phyloP scores from a whole-genome alignment of 805 yeast species.

The Pichia phayaonensis region DNA sequence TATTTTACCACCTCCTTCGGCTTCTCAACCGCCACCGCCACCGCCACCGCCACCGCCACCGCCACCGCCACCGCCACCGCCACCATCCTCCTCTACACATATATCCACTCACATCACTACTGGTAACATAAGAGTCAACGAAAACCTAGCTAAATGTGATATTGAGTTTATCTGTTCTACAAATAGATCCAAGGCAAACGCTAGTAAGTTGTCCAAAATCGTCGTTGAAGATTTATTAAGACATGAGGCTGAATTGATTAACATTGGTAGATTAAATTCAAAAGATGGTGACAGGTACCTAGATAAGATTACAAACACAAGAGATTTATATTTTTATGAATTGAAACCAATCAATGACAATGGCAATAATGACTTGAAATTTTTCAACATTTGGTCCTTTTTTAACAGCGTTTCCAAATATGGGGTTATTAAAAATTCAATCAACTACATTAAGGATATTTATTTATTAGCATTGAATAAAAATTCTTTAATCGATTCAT shows the following conservation, averaged over 20 bases:
- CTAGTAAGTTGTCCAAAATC: not conserved
- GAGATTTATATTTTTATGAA: conserved; percentile 48
- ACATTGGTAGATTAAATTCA: conserved; percentile 49
- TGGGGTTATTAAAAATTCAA: conserved; percentile 51
- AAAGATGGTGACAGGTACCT: conserved; percentile 51
- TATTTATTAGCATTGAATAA: conserved; percentile 37
- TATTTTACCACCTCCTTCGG: not conserved
- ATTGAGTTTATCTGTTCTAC: conserved; percentile 5
- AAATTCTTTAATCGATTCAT: conserved; percentile 13
- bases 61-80: not conserved
- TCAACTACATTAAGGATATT: conserved; percentile 52
- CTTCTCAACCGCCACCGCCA: not conserved
- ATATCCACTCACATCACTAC: not conserved
- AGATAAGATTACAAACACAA: conserved; percentile 34
- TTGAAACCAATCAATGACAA: conserved; percentile 22
- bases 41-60: not conserved
- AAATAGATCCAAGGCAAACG: not conserved
- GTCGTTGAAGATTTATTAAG: not conserved
- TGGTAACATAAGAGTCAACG: not conserved
- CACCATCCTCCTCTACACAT: too few relatives aligned
- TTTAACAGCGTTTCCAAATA: conserved; percentile 39
- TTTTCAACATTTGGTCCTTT: conserved; percentile 36
- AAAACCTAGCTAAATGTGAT: not conserved
- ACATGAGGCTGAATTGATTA: not conserved
- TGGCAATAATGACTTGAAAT: conserved; percentile 18